Evolutionary conservation across 257 asterid species (phyloP).

Genomic region (Gentiana macrophylla): DNA sequence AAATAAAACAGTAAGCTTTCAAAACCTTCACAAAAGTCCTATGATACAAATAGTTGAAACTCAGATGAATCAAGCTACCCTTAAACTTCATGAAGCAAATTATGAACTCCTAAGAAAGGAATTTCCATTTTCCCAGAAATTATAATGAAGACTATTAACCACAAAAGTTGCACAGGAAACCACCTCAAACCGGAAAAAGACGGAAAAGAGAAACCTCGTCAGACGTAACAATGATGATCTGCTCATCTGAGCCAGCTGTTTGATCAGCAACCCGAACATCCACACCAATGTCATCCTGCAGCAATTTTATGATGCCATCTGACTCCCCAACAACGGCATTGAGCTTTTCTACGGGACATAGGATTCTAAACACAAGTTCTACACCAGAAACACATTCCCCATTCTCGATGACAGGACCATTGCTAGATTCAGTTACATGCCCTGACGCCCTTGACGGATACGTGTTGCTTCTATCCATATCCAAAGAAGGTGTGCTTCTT

Average conservation of each 20-base stretch:
- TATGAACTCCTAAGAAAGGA: neutral
- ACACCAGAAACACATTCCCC: conserved; percentile 35
- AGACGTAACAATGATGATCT: conserved; percentile 50
- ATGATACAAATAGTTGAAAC: neutral
- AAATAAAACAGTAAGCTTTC: conserved; percentile 16
- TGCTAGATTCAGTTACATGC: conserved; percentile 37
- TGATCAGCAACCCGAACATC: conserved; percentile 51
- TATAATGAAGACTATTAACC: no score
- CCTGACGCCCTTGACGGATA: conserved; percentile 52
- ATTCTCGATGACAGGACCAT: conserved; percentile 31
- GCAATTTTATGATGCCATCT: conserved; percentile 66
- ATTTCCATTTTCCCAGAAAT: neutral
- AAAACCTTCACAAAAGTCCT: conserved; percentile 1
- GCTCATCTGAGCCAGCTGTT: conserved; percentile 49
- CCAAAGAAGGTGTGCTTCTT: conserved; percentile 33
- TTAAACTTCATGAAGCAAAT: neutral
- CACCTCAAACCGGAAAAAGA: neutral
- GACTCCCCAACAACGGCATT: conserved; percentile 60
- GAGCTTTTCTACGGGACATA: conserved; percentile 67
- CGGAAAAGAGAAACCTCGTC: conserved; percentile 48
- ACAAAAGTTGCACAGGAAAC: neutral
- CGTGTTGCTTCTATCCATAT: conserved; percentile 28
- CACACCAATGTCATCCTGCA: conserved; percentile 72
- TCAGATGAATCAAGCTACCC: neutral
- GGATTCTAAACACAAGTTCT: conserved; percentile 71